phyloP scores from a whole-genome alignment of 208 protist genomes.

The Crithidia thermophila region DNA sequence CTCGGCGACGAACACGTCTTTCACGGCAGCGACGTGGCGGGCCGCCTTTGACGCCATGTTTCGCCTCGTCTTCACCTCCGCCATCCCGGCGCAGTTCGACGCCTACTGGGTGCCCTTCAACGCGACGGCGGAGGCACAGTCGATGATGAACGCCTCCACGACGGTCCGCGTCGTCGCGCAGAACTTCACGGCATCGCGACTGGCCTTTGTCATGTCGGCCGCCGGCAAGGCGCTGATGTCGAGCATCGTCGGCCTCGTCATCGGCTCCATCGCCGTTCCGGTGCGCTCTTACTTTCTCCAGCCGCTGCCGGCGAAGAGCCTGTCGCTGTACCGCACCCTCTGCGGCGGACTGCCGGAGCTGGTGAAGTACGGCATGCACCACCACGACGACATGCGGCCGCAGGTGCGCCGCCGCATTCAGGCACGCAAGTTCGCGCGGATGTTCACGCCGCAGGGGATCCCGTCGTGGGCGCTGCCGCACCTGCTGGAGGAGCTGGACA shows the following conservation, averaged over 20 bases:
- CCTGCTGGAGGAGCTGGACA: constrained; percentile 74
- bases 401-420: constrained; percentile 61
- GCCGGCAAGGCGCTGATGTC: constrained; percentile 56
- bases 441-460: constrained; percentile 64
- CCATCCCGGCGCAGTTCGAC: constrained; percentile 30
- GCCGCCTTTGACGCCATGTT: constrained; percentile 53
- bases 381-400: constrained; percentile 77
- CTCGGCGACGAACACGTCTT: constrained; percentile 1
- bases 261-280: constrained; percentile 53
- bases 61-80: constrained; percentile 59
- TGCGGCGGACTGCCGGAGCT: constrained; percentile 53
- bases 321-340: constrained; percentile 60
- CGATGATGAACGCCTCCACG: constrained; percentile 31
- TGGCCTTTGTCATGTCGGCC: constrained; percentile 56
- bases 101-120: constrained; percentile 54
- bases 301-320: constrained; percentile 48
- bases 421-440: constrained; percentile 57
- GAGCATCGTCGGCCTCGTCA: constrained; percentile 47
- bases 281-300: constrained; percentile 50
- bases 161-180: constrained; percentile 11
- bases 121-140: constrained; percentile 28
- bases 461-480: constrained; percentile 75
- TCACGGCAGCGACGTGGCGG: constrained; percentile 40
- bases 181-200: constrained; percentile 30
- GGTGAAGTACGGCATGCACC: constrained; percentile 43